Evolutionary conservation across 352 stramenopile genomes (phyloP), one percentile per base, ranked within the genome.

Genomic region (Peronospora farinosa): DNA sequence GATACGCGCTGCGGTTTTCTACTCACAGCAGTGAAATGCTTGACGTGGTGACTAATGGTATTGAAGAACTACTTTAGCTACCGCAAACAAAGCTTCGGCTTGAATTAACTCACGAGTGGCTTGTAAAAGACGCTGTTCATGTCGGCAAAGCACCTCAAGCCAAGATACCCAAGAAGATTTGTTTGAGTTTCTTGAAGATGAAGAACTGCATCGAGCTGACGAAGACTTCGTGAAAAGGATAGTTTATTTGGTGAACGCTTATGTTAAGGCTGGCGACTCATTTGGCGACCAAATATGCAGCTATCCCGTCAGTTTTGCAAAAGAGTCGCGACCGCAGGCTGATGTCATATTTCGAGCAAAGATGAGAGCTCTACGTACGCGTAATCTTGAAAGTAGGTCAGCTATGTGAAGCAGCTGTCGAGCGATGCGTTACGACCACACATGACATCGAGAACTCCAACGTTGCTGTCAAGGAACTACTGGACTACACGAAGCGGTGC

Each of bases 261-360:
- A 28, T 37, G 31, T 69, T 3, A 67, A 60, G 36, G 31, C 41
- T 3, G 50, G 53, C 19, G 51, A 54, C 31, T 35, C 48, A 7
- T 54, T 43, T 13, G 37, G 54, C 16, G 51, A 65, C 23, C 57
- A 75, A 40, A 30, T 79, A n/a, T 17, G 79, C 8, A 60, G 42
- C n/a, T 72, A 54, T 28, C 48, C 79, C 2, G 40, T 73, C 11
- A 45, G 54, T 8, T 81, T 81, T 47, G 69, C 70, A 6, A 69
- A 65, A 47, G 72, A 84, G 10, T 41, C 38, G 2, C 60, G 59
- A 8, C 69, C 73, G 16, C 59, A 63, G n/a, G 47, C 71, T 27
- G 68, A 71, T 19, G 70, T 84, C n/a, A 86, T 70, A 7, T 83
- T 67, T 38, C 60, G 75, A 45, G 75, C 74, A 9, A 84, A 83